These are phyloP conservation scores for Fusarium phyllophilum DNA, from an alignment of 2,329 filamentous ascomycete genomes.

Conservation along the genomic window DNA sequence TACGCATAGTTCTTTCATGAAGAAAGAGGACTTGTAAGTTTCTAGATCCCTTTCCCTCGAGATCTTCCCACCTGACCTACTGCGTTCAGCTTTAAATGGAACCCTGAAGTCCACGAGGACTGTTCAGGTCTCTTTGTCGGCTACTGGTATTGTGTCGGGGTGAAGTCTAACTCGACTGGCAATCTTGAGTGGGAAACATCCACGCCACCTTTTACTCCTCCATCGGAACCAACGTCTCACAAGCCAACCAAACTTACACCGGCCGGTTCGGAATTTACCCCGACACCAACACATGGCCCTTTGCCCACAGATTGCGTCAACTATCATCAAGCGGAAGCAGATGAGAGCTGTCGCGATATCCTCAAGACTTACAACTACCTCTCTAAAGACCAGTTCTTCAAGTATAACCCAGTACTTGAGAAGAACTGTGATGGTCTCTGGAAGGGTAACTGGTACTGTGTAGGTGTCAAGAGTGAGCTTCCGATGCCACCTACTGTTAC, in stretches of 20 bases:
- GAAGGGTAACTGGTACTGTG: neutral
- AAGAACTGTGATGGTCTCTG: conserved; percentile 2
- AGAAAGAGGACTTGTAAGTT: neutral
- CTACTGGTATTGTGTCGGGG: neutral
- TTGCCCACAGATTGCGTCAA: neutral
- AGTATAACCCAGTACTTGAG: neutral
- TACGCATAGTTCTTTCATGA: neutral
- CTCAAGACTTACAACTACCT: neutral
- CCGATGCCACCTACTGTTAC: neutral
- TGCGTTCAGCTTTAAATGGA: conserved; percentile 1
- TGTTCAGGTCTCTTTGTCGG: neutral
- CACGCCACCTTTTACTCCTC: neutral
- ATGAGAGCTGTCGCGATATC: neutral
- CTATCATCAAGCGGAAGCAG: neutral
- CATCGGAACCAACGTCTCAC: neutral
- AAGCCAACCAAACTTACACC: fast-evolving
- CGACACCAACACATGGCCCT: neutral
- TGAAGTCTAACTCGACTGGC: fast-evolving
- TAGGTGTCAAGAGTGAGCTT: neutral
- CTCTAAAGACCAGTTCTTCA: neutral
- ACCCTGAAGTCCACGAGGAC: neutral
- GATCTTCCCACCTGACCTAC: no score
- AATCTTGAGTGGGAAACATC: neutral
- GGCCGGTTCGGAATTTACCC: fast-evolving
- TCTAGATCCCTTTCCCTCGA: no score